phyloP scores from a whole-genome alignment of 108 stramenopile species.

The Skeletonema costatum region DNA sequence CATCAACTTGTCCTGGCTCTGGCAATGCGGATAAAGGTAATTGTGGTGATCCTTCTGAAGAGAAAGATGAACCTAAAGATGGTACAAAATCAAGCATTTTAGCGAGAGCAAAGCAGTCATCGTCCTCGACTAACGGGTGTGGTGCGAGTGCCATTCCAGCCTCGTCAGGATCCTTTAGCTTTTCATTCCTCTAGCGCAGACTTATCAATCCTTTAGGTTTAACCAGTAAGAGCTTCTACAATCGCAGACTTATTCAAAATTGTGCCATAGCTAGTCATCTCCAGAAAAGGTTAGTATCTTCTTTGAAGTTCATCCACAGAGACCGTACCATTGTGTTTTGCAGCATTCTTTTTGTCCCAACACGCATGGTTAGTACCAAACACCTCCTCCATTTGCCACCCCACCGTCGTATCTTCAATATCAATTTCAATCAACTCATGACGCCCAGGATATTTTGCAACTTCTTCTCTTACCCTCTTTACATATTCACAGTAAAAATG shows the following conservation, averaged over 20 bases:
- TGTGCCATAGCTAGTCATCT: too few relatives aligned
- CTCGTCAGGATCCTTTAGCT: constrained; percentile 26
- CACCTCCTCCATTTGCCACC: constrained; percentile 5
- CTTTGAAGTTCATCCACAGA: background rate
- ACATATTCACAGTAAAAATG: background rate
- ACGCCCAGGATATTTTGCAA: background rate
- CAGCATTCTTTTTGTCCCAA: constrained; percentile 5
- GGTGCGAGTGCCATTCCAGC: background rate
- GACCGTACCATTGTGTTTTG: background rate
- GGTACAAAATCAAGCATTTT: constrained; percentile 20
- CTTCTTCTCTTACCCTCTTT: background rate
- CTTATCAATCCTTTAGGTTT: background rate
- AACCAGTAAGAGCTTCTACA: too few relatives aligned
- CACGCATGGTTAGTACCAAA: constrained; percentile 8
- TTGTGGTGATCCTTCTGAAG: background rate
- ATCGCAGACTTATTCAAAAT: too few relatives aligned
- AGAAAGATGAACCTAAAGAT: background rate
- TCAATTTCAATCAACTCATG: constrained; percentile 2
- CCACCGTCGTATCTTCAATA: constrained; percentile 13
- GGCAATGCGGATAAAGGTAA: background rate
- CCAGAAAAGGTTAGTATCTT: background rate
- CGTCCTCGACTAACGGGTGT: background rate
- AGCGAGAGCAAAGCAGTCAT: constrained; percentile 27
- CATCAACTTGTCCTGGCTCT: background rate
- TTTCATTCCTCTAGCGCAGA: constrained; percentile 33